phyloP scores from a whole-genome alignment of 306 rosid genomes.

The Vigna nakashimae region DNA sequence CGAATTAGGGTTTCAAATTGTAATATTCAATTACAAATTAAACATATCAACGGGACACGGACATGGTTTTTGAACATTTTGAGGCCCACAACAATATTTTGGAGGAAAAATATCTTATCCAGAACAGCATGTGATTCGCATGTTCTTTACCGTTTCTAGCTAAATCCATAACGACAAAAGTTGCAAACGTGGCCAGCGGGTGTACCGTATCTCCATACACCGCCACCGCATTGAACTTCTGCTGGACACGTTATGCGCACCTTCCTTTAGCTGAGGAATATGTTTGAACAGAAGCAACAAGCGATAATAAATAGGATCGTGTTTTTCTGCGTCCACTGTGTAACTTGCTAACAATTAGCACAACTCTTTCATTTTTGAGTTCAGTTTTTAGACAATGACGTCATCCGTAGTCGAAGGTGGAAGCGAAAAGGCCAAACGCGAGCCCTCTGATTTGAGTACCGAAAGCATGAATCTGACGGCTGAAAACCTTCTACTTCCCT shows the following conservation, averaged over 20 bases:
- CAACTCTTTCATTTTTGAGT: neutral
- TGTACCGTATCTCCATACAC: slow-evolving; percentile 13
- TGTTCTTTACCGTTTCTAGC: neutral
- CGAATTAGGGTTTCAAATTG: neutral
- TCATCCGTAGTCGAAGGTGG: slow-evolving; percentile 52
- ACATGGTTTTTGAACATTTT: neutral
- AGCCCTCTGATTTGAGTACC: slow-evolving; percentile 48
- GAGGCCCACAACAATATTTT: neutral
- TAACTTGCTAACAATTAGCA: neutral
- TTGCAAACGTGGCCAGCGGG: slow-evolving; percentile 40
- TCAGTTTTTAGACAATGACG: slow-evolving; percentile 43
- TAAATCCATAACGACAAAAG: neutral
- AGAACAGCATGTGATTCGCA: slow-evolving; percentile 37
- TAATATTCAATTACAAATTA: neutral
- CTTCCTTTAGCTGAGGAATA: neutral
- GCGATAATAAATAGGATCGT: slow-evolving; percentile 13
- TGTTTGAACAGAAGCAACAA: neutral
- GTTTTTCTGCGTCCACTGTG: neutral
- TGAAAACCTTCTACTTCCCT: slow-evolving; percentile 48
- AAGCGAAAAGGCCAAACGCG: slow-evolving; percentile 51
- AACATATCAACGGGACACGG: neutral
- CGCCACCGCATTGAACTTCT: slow-evolving; percentile 31
- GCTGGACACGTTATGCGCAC: slow-evolving; percentile 45
- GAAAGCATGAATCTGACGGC: slow-evolving; percentile 46
- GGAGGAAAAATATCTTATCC: slow-evolving; percentile 34